Evolutionary conservation across 768 basidiomycete genomes (phyloP).

Genomic region (Tricholoma matsutake): DNA sequence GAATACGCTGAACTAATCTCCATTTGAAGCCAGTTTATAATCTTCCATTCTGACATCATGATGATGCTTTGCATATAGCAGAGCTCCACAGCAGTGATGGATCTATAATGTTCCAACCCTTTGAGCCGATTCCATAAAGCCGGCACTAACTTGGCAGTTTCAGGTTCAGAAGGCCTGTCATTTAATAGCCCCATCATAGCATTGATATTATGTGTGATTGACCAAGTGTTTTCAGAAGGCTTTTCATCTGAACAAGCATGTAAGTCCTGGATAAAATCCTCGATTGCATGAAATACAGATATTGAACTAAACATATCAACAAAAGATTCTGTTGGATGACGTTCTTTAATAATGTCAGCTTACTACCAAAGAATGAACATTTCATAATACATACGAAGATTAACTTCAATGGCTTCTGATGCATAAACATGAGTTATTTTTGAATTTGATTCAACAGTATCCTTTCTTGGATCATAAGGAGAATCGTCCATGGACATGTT

Average conservation of each 20-base stretch:
- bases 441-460: not conserved
- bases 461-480: not conserved
- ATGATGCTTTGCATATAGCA: no score
- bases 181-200: not conserved
- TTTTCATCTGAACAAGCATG: not conserved
- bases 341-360: no score
- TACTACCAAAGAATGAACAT: no score
- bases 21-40: no score
- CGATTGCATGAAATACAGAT: not conserved
- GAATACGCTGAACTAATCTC: no score
- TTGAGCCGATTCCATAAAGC: no score
- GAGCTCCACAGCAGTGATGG: no score
- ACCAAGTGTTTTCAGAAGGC: not conserved
- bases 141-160: not conserved
- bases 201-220: not conserved
- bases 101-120: no score
- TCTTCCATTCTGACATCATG: no score
- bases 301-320: not conserved
- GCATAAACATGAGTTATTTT: not conserved
- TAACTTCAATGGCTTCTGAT: no score
- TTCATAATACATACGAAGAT: no score
- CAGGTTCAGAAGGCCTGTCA: not conserved
- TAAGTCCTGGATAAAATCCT: not conserved
- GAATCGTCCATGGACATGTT: not conserved
- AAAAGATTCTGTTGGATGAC: no score